Percentiles rank a stretch among this genome's conserved stretches.
These are phyloP conservation scores for Curvularia spicifera DNA, from an alignment of 2,329 filamentous ascomycete species.

Conservation along the genomic window DNA sequence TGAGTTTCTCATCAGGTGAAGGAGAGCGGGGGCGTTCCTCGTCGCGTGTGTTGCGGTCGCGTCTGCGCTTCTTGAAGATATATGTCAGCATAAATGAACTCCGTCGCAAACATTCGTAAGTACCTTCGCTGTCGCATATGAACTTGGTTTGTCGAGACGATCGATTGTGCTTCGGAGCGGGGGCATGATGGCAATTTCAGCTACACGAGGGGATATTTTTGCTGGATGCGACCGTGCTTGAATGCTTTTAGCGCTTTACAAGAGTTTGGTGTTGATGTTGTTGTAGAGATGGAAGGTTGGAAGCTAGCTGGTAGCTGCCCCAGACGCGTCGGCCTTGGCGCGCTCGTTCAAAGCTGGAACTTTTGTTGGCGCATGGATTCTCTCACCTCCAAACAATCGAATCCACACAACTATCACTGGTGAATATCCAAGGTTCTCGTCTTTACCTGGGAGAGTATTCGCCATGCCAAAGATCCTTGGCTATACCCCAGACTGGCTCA, in stretches of 20 bases:
- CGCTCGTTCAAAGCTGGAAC: constrained; percentile 17
- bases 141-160: constrained; percentile 89
- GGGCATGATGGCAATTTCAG: constrained; percentile 29
- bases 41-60: constrained; percentile 65
- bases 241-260: neutral
- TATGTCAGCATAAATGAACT: constrained; percentile 17
- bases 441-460: constrained; percentile 2
- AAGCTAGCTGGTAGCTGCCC: constrained; percentile 22
- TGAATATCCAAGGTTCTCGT: constrained; percentile 8
- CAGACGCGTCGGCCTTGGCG: constrained; percentile 21
- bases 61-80: constrained; percentile 69
- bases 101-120: neutral
- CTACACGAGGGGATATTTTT: neutral
- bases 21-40: constrained; percentile 57
- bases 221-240: constrained; percentile 9
- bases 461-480: constrained; percentile 86
- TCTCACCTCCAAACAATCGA: constrained; percentile 1
- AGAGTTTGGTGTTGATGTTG: constrained; percentile 2
- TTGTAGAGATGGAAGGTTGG: constrained; percentile 1
- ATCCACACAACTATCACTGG: constrained; percentile 7
- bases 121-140: constrained; percentile 88
- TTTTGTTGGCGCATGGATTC: constrained; percentile 20
- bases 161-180: constrained; percentile 78
- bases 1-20: constrained; percentile 78
- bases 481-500: constrained; percentile 88